Percentiles rank a stretch among this genome's conserved stretches.
phyloP scores from a whole-genome alignment of 106 monocot species.

The Dioscorea alata region DNA sequence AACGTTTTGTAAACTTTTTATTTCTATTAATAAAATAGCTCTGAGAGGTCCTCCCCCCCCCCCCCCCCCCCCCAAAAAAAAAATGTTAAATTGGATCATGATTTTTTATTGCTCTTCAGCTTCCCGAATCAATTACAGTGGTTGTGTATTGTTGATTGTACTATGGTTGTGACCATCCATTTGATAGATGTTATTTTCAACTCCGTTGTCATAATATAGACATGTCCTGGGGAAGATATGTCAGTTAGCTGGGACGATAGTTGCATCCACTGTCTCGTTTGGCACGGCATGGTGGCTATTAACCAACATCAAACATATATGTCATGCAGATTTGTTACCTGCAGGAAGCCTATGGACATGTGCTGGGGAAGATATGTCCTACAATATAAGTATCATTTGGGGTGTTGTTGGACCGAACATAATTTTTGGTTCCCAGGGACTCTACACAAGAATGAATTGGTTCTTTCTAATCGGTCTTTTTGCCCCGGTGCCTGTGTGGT shows the following conservation, averaged over 20 bases:
- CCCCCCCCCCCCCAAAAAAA: no score
- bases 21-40: no score
- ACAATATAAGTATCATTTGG: neutral
- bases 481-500: constrained; percentile 5
- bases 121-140: no score
- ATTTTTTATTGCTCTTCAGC: no score
- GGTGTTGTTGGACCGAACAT: constrained; percentile 6
- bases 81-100: no score
- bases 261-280: neutral
- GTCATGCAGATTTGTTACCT: neutral
- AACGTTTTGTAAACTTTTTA: no score
- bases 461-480: constrained; percentile 9
- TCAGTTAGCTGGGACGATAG: neutral
- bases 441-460: neutral
- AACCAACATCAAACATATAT: neutral
- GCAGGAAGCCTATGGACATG: constrained; percentile 11
- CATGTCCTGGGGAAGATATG: no score
- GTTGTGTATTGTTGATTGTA: no score
- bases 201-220: no score
- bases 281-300: constrained; percentile 13
- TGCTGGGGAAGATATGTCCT: neutral
- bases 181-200: no score
- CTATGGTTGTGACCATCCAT: no score
- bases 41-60: no score
- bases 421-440: neutral